Percentiles rank a stretch among this genome's conserved stretches.
Conservation (phyloP, 1,139 yeast genomes). For the Saccharomyces hybrid region DNA sequence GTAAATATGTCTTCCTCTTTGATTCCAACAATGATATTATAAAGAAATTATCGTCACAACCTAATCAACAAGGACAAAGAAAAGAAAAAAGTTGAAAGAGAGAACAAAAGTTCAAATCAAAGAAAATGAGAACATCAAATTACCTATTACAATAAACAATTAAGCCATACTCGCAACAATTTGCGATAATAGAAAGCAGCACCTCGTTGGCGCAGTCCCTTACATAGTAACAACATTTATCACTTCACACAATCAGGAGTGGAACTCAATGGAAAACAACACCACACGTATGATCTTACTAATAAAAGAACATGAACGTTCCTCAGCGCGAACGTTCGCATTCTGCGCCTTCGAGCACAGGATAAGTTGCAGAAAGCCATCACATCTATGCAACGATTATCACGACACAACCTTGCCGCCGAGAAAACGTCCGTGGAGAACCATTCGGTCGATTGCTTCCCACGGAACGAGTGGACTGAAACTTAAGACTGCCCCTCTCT, state of each 20-base stretch:
- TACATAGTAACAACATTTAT: no score
- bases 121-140: not conserved
- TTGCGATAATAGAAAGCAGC: not conserved
- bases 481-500: not conserved
- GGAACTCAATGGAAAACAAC: not conserved
- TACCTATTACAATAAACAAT: no score
- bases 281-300: not conserved
- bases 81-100: no score
- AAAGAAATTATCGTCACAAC: no score
- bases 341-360: not conserved
- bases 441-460: not conserved
- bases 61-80: not conserved
- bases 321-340: not conserved
- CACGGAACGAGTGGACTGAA: not conserved
- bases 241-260: not conserved
- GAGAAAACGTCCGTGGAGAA: not conserved
- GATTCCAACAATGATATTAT: no score
- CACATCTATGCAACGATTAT: not conserved
- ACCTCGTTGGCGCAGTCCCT: no score
- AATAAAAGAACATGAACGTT: not conserved
- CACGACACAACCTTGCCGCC: not conserved
- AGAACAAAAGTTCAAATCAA: no score
- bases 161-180: not conserved
- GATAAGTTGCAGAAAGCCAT: not conserved
- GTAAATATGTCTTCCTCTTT: no score